These are phyloP conservation scores for Rhodosorus marinus DNA, from an alignment of 23 red algal genomes.

Conservation along the genomic window DNA sequence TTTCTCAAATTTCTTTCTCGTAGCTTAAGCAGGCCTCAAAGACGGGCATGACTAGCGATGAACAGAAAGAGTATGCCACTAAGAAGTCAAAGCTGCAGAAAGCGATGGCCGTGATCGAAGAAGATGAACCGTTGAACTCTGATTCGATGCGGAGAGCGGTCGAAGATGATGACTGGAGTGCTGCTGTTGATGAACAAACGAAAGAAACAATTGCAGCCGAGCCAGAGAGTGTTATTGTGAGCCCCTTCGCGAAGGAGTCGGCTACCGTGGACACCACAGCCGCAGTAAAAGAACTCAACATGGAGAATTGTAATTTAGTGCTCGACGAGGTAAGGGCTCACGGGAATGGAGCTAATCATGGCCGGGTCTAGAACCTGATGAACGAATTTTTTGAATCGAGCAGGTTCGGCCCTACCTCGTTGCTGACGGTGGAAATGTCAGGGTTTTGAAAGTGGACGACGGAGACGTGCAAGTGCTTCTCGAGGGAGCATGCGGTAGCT, in stretches of 20 bases:
- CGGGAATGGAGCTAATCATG: conserved; percentile 4
- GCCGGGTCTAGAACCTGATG: conserved; percentile 20
- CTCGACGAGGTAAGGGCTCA: conserved; percentile 1
- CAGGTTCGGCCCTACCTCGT: conserved; percentile 68
- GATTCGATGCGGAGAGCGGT: not conserved
- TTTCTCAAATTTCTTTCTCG: no score
- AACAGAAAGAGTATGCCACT: not conserved
- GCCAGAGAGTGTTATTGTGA: conserved; percentile 5
- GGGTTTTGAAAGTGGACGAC: conserved; percentile 36
- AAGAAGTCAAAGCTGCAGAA: conserved; percentile 23
- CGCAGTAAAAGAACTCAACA: no score
- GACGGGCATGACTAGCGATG: no score
- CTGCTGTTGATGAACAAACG: conserved; percentile 4
- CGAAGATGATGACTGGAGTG: conserved; percentile 34
- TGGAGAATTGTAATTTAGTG: not conserved
- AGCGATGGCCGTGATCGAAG: conserved; percentile 12
- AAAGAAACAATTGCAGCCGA: conserved; percentile 1
- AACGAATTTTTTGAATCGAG: no score
- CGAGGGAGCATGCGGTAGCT: conserved; percentile 78
- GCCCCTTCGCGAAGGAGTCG: conserved; percentile 56
- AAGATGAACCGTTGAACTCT: not conserved
- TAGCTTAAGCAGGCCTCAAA: no score
- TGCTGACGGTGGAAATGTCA: conserved; percentile 76
- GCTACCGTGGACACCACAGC: no score
- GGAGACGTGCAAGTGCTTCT: conserved; percentile 26